Percentiles rank a stretch among this genome's conserved stretches.
phyloP scores from a whole-genome alignment of 2,329 filamentous ascomycete genomes.

The Fusarium sp. region DNA sequence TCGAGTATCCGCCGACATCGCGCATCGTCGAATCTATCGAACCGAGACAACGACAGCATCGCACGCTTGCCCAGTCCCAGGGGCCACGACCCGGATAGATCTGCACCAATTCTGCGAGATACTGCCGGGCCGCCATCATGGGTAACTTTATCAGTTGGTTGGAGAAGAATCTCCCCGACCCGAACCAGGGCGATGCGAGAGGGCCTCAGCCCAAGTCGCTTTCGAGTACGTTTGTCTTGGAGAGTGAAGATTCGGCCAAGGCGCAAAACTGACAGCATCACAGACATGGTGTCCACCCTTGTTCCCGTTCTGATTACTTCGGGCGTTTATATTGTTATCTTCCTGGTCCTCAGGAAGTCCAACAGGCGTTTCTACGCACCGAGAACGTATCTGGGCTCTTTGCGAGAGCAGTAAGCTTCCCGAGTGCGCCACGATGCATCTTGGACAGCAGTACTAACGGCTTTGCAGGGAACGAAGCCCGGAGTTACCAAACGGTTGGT shows the following conservation, averaged over 20 bases:
- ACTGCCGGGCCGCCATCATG: slow-evolving; percentile 50
- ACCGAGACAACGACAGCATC: slow-evolving; percentile 4
- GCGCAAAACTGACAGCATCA: slow-evolving; percentile 15
- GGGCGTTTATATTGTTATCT: slow-evolving; percentile 65
- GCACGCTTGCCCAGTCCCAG: slow-evolving; percentile 15
- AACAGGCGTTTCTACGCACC: slow-evolving; percentile 70
- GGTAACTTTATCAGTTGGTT: slow-evolving; percentile 59
- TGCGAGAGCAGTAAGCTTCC: slow-evolving; percentile 63
- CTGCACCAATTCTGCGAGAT: slow-evolving; percentile 15
- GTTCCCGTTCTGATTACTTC: slow-evolving; percentile 67
- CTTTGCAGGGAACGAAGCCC: slow-evolving; percentile 68
- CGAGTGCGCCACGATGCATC: not conserved
- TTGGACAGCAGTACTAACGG: slow-evolving; percentile 28
- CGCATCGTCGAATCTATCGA: slow-evolving; percentile 16
- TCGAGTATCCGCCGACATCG: slow-evolving; percentile 7
- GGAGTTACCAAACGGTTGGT: slow-evolving; percentile 68
- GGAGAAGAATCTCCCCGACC: slow-evolving; percentile 50
- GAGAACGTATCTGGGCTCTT: slow-evolving; percentile 65
- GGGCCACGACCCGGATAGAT: slow-evolving; percentile 17
- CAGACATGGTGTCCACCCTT: slow-evolving; percentile 66
- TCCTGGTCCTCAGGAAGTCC: slow-evolving; percentile 65
- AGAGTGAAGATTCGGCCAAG: not conserved
- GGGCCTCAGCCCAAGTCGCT: slow-evolving; percentile 52
- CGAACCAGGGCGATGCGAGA: slow-evolving; percentile 47
- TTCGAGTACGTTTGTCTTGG: slow-evolving; percentile 48